Evolutionary conservation across 768 basidiomycete species (phyloP).

Genomic region (Mrakia gelida): DNA sequence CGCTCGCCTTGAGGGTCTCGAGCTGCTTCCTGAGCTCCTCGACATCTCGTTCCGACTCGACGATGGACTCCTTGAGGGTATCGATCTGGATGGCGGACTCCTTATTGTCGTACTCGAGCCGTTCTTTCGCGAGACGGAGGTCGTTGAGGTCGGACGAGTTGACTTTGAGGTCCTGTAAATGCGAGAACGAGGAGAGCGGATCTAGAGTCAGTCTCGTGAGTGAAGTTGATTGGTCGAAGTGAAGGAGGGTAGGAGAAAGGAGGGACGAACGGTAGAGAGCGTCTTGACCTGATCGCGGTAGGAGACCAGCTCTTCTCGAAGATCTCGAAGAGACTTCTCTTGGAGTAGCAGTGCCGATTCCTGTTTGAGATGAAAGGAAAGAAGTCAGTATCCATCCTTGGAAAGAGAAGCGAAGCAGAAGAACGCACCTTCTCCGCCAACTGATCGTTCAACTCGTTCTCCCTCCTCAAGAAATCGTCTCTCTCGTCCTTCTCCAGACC

Average conservation of each 20-base stretch:
- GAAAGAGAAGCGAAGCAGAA: too few relatives aligned
- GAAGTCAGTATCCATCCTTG: neutral
- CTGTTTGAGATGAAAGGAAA: conserved; percentile 36
- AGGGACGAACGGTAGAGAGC: conserved; percentile 21
- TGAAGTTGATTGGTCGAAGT: too few relatives aligned
- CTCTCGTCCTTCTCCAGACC: conserved; percentile 92
- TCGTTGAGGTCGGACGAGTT: conserved; percentile 93
- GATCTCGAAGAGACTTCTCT: conserved; percentile 79
- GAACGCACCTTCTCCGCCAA: conserved; percentile 66
- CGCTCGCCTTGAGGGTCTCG: conserved; percentile 79
- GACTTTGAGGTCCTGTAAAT: conserved; percentile 75
- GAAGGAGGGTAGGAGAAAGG: neutral
- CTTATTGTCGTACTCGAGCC: conserved; percentile 92
- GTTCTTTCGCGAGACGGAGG: conserved; percentile 80
- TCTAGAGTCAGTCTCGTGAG: too few relatives aligned
- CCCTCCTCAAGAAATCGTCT: conserved; percentile 90
- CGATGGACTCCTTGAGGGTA: conserved; percentile 89
- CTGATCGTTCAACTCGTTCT: conserved; percentile 92
- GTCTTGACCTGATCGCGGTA: conserved; percentile 70
- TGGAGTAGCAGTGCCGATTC: conserved; percentile 74
- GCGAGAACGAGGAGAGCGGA: neutral
- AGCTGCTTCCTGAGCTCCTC: conserved; percentile 52
- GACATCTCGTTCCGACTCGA: conserved; percentile 66
- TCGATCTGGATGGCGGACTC: conserved; percentile 89
- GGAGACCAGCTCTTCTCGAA: conserved; percentile 82